phyloP scores from a whole-genome alignment of 2,329 filamentous ascomycete species.

The Sarocladiaceae sp. region DNA sequence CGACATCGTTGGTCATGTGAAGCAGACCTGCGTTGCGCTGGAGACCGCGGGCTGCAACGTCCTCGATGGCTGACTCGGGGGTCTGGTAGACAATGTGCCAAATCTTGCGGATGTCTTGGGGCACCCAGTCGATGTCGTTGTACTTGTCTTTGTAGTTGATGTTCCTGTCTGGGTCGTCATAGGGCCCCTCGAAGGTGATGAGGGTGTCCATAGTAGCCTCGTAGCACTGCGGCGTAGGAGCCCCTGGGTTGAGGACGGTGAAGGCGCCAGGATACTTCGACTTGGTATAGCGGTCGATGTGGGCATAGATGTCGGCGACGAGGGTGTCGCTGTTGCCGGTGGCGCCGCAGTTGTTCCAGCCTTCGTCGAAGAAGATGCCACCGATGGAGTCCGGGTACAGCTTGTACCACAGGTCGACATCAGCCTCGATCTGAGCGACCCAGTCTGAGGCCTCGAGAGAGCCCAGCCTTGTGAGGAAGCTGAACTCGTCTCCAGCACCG shows the following conservation, averaged over 20 bases:
- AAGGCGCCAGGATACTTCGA: conserved; percentile 17
- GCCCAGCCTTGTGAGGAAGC: conserved; percentile 19
- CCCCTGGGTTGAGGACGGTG: conserved; percentile 19
- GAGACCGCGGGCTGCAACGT: conserved; percentile 9
- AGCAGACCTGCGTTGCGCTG: conserved; percentile 9
- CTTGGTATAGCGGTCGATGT: conserved; percentile 19
- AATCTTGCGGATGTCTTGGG: conserved; percentile 22
- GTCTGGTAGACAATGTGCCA: conserved; percentile 26
- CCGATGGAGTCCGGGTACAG: conserved; percentile 20
- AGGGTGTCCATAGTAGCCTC: conserved; percentile 25
- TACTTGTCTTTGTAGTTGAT: conserved; percentile 17
- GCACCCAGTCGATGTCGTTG: conserved; percentile 19
- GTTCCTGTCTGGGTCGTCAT: conserved; percentile 10
- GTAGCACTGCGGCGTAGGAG: conserved; percentile 19
- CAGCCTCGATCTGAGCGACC: conserved; percentile 18
- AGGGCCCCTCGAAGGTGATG: conserved; percentile 22
- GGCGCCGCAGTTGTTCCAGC: conserved; percentile 20
- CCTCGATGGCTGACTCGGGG: conserved; percentile 11
- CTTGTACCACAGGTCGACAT: conserved; percentile 19
- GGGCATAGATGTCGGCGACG: conserved; percentile 21
- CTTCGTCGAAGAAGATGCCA: conserved; percentile 27
- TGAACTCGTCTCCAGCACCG: conserved; percentile 3
- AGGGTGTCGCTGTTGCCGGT: conserved; percentile 14
- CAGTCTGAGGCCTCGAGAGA: conserved; percentile 16
- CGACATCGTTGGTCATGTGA: conserved; percentile 10